Evolutionary conservation across 305 asterid genomes (phyloP), one percentile per base, ranked within the genome.

Genomic region (Stenogyne calaminthoides): DNA sequence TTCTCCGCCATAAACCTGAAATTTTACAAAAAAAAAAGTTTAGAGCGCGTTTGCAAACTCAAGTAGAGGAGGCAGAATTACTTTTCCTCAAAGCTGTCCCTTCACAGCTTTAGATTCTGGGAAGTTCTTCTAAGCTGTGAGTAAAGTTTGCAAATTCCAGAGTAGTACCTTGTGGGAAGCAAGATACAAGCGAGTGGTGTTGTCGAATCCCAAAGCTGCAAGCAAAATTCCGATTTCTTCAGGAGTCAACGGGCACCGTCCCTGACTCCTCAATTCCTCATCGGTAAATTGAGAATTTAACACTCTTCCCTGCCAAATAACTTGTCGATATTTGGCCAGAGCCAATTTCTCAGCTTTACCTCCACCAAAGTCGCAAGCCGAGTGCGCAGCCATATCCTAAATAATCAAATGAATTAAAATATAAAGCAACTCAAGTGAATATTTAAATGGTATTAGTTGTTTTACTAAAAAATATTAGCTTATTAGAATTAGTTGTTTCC

Each of bases 331-430:
- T 81, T 90, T 95, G 49, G 98, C 98, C 42, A 95, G 88, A 44
- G 97, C 95, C 77, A 88, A 80, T 32, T 89, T 89, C 79, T 95
- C 99, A 55, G 96, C 98, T 79, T 87, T 89, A 29, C 99, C 99
- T 18, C 99, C 99, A 47, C 98, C 98, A 73, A 94, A 94, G 77
- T 94, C 97, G 60, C 98, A 92, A 37, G 99, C 98, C 52, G 98
- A 92, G 82, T 92, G 99, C 4, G 99, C 97, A 81, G 99, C 98
- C 99, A 95, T 95, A 79, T 95, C 99, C 99, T 95, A 79, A 47
- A 60, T 15, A 19, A 49, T 15, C 34, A 60, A 63, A 6, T 5
- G n/a, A 63, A 49, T 51, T 36, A 12, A 52, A 61, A 32, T 52
- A 25, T 22, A 2, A 22, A 22, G 46, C 49, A 46, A 14, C 8